A percentile compares a stretch with the other conserved stretches of the same genome.
phyloP scores from a whole-genome alignment of 768 basidiomycete genomes.

The Leccinum arenicola region DNA sequence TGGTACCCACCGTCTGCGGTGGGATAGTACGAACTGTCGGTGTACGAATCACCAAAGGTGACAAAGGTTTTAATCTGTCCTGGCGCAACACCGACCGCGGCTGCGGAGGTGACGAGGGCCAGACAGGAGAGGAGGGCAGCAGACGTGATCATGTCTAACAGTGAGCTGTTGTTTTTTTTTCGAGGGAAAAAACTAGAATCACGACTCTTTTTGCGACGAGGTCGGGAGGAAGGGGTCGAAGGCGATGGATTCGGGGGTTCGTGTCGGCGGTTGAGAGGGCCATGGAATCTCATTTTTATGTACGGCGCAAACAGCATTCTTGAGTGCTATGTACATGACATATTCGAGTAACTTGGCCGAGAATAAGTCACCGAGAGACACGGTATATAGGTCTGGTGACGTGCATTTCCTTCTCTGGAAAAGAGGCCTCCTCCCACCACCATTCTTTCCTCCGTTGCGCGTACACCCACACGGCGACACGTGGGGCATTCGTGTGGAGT shows the following conservation, averaged over 20 bases:
- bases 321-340: background rate
- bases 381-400: background rate
- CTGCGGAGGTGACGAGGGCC: slow-evolving; percentile 7
- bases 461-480: background rate
- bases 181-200: background rate
- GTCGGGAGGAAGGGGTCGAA: background rate
- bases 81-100: slow-evolving; percentile 27
- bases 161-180: background rate
- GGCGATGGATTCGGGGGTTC: background rate
- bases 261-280: background rate
- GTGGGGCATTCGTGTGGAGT: background rate
- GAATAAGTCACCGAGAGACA: background rate
- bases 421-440: background rate
- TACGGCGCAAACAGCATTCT: background rate
- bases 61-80: slow-evolving; percentile 61
- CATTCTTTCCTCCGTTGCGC: background rate
- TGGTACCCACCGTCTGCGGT: slow-evolving; percentile 41
- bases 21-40: slow-evolving; percentile 43
- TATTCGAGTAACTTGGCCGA: background rate
- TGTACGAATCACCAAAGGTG: slow-evolving; percentile 68
- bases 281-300: background rate
- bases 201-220: background rate
- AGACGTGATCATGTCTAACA: background rate
- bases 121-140: slow-evolving; percentile 3
- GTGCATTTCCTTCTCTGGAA: background rate